Evolutionary conservation across 371 early-diverging fungal genomes (phyloP), one percentile per base, ranked within the genome.

Genomic region (Actinomucor elegans): DNA sequence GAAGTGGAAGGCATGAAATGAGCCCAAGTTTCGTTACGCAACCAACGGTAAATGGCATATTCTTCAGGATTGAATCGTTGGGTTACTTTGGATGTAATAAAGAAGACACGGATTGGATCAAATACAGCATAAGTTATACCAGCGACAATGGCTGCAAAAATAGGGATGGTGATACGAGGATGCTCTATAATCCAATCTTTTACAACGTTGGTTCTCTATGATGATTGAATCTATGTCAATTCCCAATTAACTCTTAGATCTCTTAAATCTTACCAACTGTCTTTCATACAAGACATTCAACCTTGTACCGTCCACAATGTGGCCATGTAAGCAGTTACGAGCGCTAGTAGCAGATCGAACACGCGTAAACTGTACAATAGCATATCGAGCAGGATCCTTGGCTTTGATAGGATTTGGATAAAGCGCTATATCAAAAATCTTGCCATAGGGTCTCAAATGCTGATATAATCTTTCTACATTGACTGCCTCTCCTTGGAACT

Each of bases 91-190:
- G 92, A 90, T 11, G 81, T 83, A 62, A 94, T 86, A 58, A 86
- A 91, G 66, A 91, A 94, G 34, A 86, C 80, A 21, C 97, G 88
- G 44, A 94, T 77, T 1, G 97, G 97, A 49, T 96, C 97, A 67
- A 97, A 95, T 21, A 96, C 70, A 14, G 87, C 78, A 66, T 91
- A 93, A 1, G 94, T 84, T 1, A 89, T 50, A 24, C 85, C 90
- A 2, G 94, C 92, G 35, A 89, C 63, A 3, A 87, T 52, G 4
- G 84, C 93, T n/a, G 93, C 87, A 2, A 88, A 64, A 18, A 93
- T 45, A 10, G 90, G 92, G 5, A 90, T 70, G 1, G 84, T 81
- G 31, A 90, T 76, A 52, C 87, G 78, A 23, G 90, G 85, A 69
- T 92, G 91, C 11, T 70, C 75, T 15, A 80, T 71, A 17, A 89